Evolutionary conservation across 2,329 filamentous ascomycete genomes (phyloP), one percentile per base, ranked within the genome.

Genomic region (Lasiodiplodia hormozganensis): DNA sequence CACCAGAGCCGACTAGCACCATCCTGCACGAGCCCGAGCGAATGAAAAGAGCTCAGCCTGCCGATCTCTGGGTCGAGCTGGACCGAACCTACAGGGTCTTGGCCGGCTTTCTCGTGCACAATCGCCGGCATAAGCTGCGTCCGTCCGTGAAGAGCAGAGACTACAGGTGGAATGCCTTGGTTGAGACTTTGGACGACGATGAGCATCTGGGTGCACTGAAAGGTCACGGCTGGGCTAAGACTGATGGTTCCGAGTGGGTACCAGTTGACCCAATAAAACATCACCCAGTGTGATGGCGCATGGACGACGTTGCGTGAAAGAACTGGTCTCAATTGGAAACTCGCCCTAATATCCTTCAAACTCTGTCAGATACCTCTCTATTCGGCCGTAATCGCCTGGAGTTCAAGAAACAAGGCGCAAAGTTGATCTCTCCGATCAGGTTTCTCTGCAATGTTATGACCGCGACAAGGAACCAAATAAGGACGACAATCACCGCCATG

Each of bases 381-480:
- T 52, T 64, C 60, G 4, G 25, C 34, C 31, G 36, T 31, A 21
- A 21, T 43, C 47, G 23, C 14, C 60, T 51, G n/a, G 60, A 64
- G 47, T 47, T 64, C n/a, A 64, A n/a, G 7, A 88, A 72, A 74
- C 86, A 88, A 10, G 86, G 86, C 7, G 87, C 86, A 70, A 83
- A 79, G 72, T 88, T 86, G 34, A 89, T 69, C 23, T 82, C 76
- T 0, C 86, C 86, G 3, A 79, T 81, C 68, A 81, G 76, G 1
- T 83, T 83, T 1, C 84, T 84, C 71, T 79, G 79, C 1, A 84
- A 73, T 0, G 87, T 89, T 1, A 82, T 81, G 18, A 76, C 69
- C 3, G 83, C 82, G 2, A 89, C 84, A 3, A 88, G 79, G 21
- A 85, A 81, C 87, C 87, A 90, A 1, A 89, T 76, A 6, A 86